phyloP scores from a whole-genome alignment of 2,329 filamentous ascomycete species.

The Coniochaeta prunicola region DNA sequence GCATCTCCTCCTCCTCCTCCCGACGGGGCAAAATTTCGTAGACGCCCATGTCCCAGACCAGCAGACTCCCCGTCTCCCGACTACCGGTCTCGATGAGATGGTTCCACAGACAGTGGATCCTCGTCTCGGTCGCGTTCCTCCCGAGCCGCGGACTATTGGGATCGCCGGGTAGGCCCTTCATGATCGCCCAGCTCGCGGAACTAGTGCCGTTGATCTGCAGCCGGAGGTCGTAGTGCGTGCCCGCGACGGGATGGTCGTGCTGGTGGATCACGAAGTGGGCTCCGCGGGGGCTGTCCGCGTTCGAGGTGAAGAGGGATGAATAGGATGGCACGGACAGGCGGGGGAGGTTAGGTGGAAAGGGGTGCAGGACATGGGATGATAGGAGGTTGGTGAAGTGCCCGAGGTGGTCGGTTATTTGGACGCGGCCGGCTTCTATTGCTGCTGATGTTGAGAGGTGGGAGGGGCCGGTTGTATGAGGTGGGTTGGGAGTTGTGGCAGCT shows the following conservation, averaged over 20 bases:
- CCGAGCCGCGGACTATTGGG: slow-evolving; percentile 46
- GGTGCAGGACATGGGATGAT: slow-evolving; percentile 12
- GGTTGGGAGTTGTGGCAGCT: not conserved
- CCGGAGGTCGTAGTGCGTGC: slow-evolving; percentile 61
- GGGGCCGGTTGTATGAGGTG: not conserved
- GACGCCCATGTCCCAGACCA: slow-evolving; percentile 57
- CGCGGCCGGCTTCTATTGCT: slow-evolving; percentile 31
- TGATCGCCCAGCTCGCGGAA: slow-evolving; percentile 57
- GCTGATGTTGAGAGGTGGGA: slow-evolving; percentile 16
- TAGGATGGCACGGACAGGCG: slow-evolving; percentile 27
- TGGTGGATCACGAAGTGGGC: slow-evolving; percentile 65
- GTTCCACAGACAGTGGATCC: slow-evolving; percentile 56
- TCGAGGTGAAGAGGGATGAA: slow-evolving; percentile 26
- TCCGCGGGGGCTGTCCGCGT: slow-evolving; percentile 22
- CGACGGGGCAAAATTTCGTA: slow-evolving; percentile 44
- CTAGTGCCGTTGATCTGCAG: slow-evolving; percentile 63
- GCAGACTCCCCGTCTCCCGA: slow-evolving; percentile 44
- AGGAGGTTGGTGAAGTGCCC: slow-evolving; percentile 29
- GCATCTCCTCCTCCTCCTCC: not conserved
- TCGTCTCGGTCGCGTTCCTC: slow-evolving; percentile 54
- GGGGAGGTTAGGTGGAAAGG: slow-evolving; percentile 13
- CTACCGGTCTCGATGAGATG: slow-evolving; percentile 55
- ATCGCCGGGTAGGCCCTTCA: slow-evolving; percentile 55
- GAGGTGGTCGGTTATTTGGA: slow-evolving; percentile 30
- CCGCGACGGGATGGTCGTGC: slow-evolving; percentile 64